Percentiles rank a stretch among this genome's conserved stretches.
Conservation (phyloP, 768 basidiomycete species). For the Rhizopogon vinicolor region DNA sequence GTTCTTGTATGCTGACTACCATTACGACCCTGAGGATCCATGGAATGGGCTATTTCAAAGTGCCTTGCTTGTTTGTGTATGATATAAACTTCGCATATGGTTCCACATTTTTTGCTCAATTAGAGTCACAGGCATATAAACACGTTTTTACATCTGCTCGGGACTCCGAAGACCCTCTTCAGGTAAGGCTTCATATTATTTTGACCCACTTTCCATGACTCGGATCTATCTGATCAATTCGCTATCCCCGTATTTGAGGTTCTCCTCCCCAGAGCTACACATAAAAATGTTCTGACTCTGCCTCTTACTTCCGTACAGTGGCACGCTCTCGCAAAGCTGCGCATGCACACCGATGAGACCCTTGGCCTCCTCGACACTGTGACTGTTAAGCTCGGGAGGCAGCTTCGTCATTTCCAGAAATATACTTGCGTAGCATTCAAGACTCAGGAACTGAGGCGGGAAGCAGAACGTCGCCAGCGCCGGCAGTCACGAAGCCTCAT, state of each 20-base stretch:
- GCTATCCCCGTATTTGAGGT: slow-evolving; percentile 5
- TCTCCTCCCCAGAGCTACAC: slow-evolving; percentile 7
- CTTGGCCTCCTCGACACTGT: slow-evolving; percentile 7
- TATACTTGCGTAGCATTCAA: slow-evolving; percentile 16
- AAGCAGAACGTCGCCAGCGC: slow-evolving; percentile 1
- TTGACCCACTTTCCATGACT: neutral
- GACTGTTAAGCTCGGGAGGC: slow-evolving; percentile 12
- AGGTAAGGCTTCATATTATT: slow-evolving; percentile 8
- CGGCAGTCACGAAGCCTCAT: neutral
- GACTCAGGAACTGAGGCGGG: slow-evolving; percentile 11
- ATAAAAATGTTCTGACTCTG: slow-evolving; percentile 5
- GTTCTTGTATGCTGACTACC: slow-evolving; percentile 14
- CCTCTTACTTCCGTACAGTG: slow-evolving; percentile 10
- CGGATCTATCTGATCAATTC: slow-evolving; percentile 1
- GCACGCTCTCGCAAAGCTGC: slow-evolving; percentile 24
- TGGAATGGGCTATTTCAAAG: slow-evolving; percentile 23
- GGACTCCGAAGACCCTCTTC: slow-evolving; percentile 32
- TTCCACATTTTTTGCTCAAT: neutral
- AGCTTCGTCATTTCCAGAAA: slow-evolving; percentile 17
- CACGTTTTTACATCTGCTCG: slow-evolving; percentile 29
- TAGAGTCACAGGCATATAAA: slow-evolving; percentile 15
- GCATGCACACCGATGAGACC: slow-evolving; percentile 23
- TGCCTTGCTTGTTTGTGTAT: slow-evolving; percentile 15
- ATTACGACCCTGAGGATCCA: slow-evolving; percentile 18
- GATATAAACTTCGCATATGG: neutral